A percentile compares a stretch with the other conserved stretches of the same genome.
Conservation (phyloP, 148 eudicot species). For the Heliosperma pusillum region DNA sequence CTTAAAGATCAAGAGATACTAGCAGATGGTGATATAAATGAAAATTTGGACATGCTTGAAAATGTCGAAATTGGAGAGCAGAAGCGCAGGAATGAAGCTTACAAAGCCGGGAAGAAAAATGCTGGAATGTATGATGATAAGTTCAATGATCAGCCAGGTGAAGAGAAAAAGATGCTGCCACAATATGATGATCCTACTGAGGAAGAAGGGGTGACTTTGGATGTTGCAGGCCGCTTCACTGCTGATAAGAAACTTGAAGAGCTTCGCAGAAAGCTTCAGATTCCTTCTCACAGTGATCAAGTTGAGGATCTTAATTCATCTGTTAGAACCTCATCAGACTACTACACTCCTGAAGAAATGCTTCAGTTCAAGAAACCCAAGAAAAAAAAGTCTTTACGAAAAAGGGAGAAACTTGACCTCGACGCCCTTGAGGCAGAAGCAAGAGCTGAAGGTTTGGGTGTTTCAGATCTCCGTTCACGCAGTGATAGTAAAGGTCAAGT, state of each 20-base stretch:
- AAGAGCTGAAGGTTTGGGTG: constrained; percentile 68
- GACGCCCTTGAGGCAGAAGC: constrained; percentile 98
- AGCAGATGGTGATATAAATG: constrained; percentile 85
- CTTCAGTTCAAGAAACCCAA: constrained; percentile 86
- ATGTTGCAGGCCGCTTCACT: constrained; percentile 75
- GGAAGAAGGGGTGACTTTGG: constrained; percentile 87
- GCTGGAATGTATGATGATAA: constrained; percentile 70
- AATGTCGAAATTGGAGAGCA: constrained; percentile 98
- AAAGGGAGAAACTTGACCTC: constrained; percentile 82
- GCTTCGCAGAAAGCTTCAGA: constrained; percentile 83
- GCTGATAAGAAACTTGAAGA: constrained; percentile 87
- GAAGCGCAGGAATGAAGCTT: constrained; percentile 85
- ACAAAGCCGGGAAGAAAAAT: constrained; percentile 82
- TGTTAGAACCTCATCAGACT: constrained; percentile 59
- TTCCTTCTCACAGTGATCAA: constrained; percentile 41
- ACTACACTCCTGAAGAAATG: constrained; percentile 86
- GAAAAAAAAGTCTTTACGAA: constrained; percentile 94
- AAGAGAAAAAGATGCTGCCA: constrained; percentile 78
- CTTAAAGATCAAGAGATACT: constrained; percentile 96
- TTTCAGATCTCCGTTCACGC: constrained; percentile 81
- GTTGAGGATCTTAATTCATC: constrained; percentile 63
- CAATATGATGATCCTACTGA: constrained; percentile 86
- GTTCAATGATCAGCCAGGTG: constrained; percentile 71
- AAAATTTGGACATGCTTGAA: constrained; percentile 90
- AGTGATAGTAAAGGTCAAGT: constrained; percentile 54